These are phyloP conservation scores for Melanopsichium pennsylvanicum DNA, from an alignment of 1,284 basidiomycete genomes.

Conservation along the genomic window DNA sequence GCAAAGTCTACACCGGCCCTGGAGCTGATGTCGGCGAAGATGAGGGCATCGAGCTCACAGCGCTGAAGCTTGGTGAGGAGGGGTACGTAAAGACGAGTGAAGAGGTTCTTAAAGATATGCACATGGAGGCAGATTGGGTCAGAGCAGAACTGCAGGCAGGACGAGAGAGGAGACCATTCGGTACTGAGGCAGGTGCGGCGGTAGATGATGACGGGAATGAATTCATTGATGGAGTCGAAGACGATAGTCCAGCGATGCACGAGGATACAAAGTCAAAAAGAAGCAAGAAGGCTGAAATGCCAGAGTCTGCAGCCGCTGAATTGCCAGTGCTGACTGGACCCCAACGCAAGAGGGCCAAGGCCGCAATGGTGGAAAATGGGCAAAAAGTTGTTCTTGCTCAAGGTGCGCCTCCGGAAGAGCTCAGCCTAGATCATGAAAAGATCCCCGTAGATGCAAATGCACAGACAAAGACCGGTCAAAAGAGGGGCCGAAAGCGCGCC, in stretches of 20 bases:
- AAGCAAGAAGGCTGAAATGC: conserved; percentile 2
- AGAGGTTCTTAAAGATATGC: conserved; percentile 54
- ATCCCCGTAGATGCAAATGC: conserved; percentile 14
- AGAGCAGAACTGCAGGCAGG: conserved; percentile 43
- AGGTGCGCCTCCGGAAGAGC: conserved; percentile 34
- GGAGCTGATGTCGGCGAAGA: conserved; percentile 60
- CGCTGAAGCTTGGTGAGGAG: conserved; percentile 48
- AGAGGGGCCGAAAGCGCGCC: conserved; percentile 9
- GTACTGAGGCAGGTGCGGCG: conserved; percentile 29
- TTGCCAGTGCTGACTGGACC: conserved; percentile 7
- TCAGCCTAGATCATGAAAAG: conserved; percentile 29
- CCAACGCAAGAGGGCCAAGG: conserved; percentile 24
- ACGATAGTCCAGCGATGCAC: conserved; percentile 6
- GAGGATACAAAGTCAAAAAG: conserved; percentile 18
- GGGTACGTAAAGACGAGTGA: conserved; percentile 51
- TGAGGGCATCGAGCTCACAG: conserved; percentile 43
- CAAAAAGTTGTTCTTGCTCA: conserved; percentile 32
- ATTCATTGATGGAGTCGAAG: conserved; percentile 11
- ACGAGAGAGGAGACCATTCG: conserved; percentile 32
- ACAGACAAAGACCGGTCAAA: background rate
- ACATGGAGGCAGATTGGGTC: conserved; percentile 48
- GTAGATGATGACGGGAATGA: conserved; percentile 16
- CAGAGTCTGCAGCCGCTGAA: background rate
- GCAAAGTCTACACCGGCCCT: conserved; percentile 39
- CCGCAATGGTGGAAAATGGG: conserved; percentile 33